These are phyloP conservation scores for Trichoderma koningiopsis DNA, from an alignment of 2,329 filamentous ascomycete species.

Conservation along the genomic window DNA sequence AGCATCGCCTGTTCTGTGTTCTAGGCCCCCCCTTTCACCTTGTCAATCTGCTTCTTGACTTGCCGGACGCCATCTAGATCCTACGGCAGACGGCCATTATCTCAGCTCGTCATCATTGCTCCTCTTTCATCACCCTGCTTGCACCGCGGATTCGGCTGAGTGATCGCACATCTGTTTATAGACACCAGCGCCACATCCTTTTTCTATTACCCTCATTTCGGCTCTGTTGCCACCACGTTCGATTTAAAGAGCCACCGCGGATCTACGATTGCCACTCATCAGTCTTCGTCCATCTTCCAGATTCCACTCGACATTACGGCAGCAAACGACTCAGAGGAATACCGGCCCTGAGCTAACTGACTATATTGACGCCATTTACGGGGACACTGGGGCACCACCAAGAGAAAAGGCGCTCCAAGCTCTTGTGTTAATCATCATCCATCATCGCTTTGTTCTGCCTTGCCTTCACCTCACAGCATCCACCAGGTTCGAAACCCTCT, in stretches of 20 bases:
- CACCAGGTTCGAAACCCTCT: slow-evolving; percentile 14
- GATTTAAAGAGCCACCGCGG: neutral
- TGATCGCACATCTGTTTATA: neutral
- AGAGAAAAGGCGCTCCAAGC: neutral
- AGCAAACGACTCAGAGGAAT: neutral
- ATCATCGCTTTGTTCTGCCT: neutral
- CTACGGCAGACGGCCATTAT: neutral
- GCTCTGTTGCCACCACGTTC: slow-evolving; percentile 24
- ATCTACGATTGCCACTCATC: slow-evolving; percentile 4
- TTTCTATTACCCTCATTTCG: slow-evolving; percentile 12
- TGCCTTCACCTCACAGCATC: neutral
- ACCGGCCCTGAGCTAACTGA: neutral
- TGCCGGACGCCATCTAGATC: neutral
- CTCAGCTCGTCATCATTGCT: slow-evolving; percentile 8
- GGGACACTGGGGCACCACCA: neutral
- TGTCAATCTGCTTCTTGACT: neutral
- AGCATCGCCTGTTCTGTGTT: neutral
- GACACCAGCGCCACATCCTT: slow-evolving; percentile 20
- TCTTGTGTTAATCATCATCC: neutral
- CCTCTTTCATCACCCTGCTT: neutral
- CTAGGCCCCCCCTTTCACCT: neutral
- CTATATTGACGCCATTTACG: neutral
- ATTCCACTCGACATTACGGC: slow-evolving; percentile 1
- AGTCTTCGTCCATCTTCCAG: neutral
- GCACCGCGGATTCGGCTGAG: slow-evolving; percentile 5